phyloP scores from a whole-genome alignment of 768 basidiomycete species.

The Dentipellis sp. region DNA sequence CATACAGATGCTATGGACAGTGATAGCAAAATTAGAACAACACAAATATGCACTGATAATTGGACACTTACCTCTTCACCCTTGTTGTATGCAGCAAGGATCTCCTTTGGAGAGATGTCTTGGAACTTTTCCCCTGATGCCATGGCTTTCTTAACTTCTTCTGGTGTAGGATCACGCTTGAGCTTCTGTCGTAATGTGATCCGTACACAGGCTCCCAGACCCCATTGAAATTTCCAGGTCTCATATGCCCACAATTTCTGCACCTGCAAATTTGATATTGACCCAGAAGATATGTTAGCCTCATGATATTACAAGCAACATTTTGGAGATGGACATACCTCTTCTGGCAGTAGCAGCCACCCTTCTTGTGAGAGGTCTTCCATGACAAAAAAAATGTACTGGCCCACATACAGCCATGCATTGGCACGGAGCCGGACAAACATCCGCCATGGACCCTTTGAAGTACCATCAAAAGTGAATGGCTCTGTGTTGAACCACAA shows the following conservation, averaged over 20 bases:
- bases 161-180: background rate
- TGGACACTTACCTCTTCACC: background rate
- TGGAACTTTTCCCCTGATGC: background rate
- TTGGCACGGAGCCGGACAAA: background rate
- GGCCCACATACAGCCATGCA: background rate
- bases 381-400: background rate
- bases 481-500: background rate
- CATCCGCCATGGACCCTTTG: background rate
- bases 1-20: no score
- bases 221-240: background rate
- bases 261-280: background rate
- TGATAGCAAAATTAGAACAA: background rate
- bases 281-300: no score
- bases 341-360: background rate
- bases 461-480: background rate
- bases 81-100: background rate
- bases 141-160: background rate
- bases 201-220: background rate
- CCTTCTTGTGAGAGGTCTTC: background rate
- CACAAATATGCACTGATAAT: no score
- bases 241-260: background rate
- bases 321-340: background rate
- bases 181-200: background rate
- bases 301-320: background rate
- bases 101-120: background rate